Conservation (phyloP, 2,329 filamentous ascomycete genomes). For the Ascochyta clinopodiicola region DNA sequence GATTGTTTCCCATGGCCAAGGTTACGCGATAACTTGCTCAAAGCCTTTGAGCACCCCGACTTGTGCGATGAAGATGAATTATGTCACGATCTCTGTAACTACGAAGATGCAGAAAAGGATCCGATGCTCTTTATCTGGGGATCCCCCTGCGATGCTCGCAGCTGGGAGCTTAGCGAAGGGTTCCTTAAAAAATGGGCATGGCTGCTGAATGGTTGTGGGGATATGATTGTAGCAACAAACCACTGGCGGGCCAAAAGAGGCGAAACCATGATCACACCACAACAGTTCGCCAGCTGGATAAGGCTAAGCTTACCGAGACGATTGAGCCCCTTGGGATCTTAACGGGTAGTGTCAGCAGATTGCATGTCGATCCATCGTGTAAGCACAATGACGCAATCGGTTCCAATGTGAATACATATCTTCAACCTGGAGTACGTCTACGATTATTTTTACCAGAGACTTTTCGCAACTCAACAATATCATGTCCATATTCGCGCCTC, state of each 20-base stretch:
- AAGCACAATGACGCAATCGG: slow-evolving; percentile 1
- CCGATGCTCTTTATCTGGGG: slow-evolving; percentile 57
- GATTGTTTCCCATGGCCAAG: slow-evolving; percentile 48
- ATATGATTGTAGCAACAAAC: slow-evolving; percentile 43
- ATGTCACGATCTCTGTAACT: slow-evolving; percentile 25
- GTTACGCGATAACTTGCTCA: slow-evolving; percentile 49
- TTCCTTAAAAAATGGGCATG: slow-evolving; percentile 58
- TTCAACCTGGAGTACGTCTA: background rate
- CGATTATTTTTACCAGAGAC: background rate
- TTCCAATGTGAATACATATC: background rate
- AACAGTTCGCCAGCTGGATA: slow-evolving; percentile 8
- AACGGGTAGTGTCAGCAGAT: slow-evolving; percentile 12
- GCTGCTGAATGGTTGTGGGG: slow-evolving; percentile 48
- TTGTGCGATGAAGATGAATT: slow-evolving; percentile 32
- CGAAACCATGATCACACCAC: slow-evolving; percentile 16
- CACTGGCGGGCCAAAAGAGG: slow-evolving; percentile 24
- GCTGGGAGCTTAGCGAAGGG: slow-evolving; percentile 57
- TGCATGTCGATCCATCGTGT: slow-evolving; percentile 4
- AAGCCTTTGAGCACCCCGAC: slow-evolving; percentile 44
- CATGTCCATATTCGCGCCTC: slow-evolving; percentile 17
- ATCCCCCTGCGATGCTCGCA: slow-evolving; percentile 52
- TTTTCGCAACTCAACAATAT: background rate
- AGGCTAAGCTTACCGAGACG: slow-evolving; percentile 7
- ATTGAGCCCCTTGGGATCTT: background rate
- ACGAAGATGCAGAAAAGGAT: slow-evolving; percentile 3